Conservation (phyloP, 225 moss, liverwort and hornwort species). For the Pseudisothecium myosuroides region DNA sequence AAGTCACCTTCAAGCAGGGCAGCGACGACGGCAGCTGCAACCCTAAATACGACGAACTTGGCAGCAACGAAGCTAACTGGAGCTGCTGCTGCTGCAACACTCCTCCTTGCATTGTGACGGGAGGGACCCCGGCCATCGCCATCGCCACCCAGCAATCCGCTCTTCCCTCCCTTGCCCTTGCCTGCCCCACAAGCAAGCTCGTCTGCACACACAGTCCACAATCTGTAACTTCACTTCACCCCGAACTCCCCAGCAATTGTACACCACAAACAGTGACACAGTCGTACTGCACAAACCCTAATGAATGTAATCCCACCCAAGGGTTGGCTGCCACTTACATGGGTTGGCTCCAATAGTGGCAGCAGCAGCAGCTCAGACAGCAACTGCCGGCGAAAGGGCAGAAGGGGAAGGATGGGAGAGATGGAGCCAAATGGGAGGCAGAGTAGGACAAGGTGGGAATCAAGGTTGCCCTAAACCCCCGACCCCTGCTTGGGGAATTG, state of each 20-base stretch:
- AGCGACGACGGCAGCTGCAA: slow-evolving; percentile 14
- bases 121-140: slow-evolving; percentile 32
- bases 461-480: neutral
- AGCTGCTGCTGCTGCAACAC: neutral
- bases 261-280: neutral
- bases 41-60: slow-evolving; percentile 27
- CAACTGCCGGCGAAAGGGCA: neutral
- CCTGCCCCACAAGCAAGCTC: neutral
- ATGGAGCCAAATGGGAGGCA: neutral
- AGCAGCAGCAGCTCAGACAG: neutral
- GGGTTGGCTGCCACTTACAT: neutral
- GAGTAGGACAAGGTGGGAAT: neutral
- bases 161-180: neutral
- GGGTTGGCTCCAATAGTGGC: neutral
- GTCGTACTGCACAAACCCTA: neutral
- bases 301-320: neutral
- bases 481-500: neutral
- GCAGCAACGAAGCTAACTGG: neutral
- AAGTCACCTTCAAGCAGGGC: slow-evolving; percentile 3
- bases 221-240: neutral
- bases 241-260: neutral
- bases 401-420: neutral
- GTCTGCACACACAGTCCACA: neutral
- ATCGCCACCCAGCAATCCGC: neutral
- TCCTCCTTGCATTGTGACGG: slow-evolving; percentile 6